Conservation (phyloP, 1,284 basidiomycete species). For the Megacollybia platyphylla region DNA sequence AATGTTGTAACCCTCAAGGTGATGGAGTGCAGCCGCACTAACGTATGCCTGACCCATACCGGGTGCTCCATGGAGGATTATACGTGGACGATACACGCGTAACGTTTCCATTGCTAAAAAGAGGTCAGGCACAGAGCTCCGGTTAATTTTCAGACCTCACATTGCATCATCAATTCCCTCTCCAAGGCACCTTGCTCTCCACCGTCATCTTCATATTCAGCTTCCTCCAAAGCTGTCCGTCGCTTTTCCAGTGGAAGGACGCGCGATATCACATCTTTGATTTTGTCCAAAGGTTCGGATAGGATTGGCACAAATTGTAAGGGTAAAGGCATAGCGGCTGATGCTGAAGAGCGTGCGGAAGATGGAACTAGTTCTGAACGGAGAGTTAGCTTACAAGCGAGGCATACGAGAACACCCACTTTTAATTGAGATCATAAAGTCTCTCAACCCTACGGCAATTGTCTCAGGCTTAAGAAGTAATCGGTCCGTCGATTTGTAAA, state of each 20-base stretch:
- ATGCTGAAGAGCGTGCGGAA: conserved; percentile 82
- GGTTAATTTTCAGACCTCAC: conserved; percentile 29
- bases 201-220: conserved; percentile 75
- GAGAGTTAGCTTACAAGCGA: conserved; percentile 1
- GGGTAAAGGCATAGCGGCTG: conserved; percentile 77
- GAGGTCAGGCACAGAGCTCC: background rate
- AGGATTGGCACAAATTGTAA: conserved; percentile 80
- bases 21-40: conserved; percentile 84
- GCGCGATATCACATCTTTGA: conserved; percentile 58
- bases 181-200: conserved; percentile 65
- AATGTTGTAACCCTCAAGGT: conserved; percentile 92
- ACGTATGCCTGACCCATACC: conserved; percentile 91
- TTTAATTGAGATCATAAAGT: conserved; percentile 97
- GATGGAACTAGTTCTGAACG: conserved; percentile 80
- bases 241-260: conserved; percentile 68
- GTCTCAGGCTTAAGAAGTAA: conserved; percentile 79
- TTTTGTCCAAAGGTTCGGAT: conserved; percentile 50
- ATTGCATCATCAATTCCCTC: conserved; percentile 77
- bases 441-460: conserved; percentile 78
- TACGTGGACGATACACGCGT: conserved; percentile 82
- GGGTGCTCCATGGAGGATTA: conserved; percentile 70
- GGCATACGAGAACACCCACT: conserved; percentile 39
- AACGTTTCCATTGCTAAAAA: conserved; percentile 79
- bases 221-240: conserved; percentile 81
- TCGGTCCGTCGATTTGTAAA: conserved; percentile 87